Percentiles rank a stretch among this genome's conserved stretches.
Conservation (phyloP, 1,284 basidiomycete species). For the Dichomitus squalens region DNA sequence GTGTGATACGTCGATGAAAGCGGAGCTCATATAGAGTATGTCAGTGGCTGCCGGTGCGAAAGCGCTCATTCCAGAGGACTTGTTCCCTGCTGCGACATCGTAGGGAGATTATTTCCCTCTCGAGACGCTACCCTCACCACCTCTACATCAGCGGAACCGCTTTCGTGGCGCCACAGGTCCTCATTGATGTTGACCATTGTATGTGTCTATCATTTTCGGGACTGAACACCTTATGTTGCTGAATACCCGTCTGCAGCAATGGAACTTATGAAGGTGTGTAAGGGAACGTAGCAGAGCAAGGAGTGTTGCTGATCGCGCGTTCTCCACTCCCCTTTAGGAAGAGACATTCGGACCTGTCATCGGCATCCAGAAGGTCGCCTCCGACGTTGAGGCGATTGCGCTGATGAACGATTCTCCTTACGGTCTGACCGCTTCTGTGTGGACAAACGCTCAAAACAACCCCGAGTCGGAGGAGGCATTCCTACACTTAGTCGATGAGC, state of each 20-base stretch:
- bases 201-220: conserved; percentile 36
- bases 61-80: conserved; percentile 69
- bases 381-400: conserved; percentile 82
- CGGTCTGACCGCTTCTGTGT: conserved; percentile 91
- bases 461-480: conserved; percentile 69
- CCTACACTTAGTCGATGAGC: conserved; percentile 66
- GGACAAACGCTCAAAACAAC: conserved; percentile 76
- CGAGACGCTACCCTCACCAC: not conserved
- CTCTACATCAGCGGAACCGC: conserved; percentile 63
- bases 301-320: not conserved
- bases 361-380: conserved; percentile 87
- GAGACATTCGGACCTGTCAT: conserved; percentile 91
- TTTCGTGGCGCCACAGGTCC: conserved; percentile 87
- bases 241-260: conserved; percentile 56
- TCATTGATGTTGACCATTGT: conserved; percentile 88
- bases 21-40: not conserved
- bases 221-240: not conserved
- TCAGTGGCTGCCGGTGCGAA: conserved; percentile 79
- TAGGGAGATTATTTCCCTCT: conserved; percentile 35
- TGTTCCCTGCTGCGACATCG: conserved; percentile 73
- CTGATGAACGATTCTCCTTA: conserved; percentile 98
- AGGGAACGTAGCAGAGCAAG: not conserved
- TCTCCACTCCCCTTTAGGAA: conserved; percentile 47
- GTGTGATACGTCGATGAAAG: not conserved
- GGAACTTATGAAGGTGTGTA: conserved; percentile 83